Evolutionary conservation across 139 green algal species (phyloP).

Genomic region (Trebouxia sp.): DNA sequence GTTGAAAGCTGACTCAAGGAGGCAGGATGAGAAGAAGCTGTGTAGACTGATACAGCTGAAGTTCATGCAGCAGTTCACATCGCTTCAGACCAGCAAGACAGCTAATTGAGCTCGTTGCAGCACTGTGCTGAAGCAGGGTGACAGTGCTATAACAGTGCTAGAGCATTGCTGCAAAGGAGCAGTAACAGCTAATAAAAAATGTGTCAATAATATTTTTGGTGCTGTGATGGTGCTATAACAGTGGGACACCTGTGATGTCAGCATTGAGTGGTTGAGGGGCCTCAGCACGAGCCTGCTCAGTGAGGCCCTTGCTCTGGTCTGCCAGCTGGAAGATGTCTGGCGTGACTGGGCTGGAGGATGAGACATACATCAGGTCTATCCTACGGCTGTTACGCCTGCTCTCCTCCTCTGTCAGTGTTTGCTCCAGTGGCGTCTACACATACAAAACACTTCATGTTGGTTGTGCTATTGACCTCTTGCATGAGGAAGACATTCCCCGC

Average conservation of each 20-base stretch:
- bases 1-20: too few species aligned
- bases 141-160: too few species aligned
- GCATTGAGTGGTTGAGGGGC: slow-evolving; percentile 4
- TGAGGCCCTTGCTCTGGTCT: slow-evolving; percentile 28
- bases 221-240: too few species aligned
- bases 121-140: neutral
- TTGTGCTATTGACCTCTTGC: too few species aligned
- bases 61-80: neutral
- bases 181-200: too few species aligned
- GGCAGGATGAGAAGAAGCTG: too few species aligned
- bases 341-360: slow-evolving; percentile 73
- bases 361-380: slow-evolving; percentile 80
- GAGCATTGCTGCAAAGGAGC: too few species aligned
- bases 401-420: slow-evolving; percentile 67
- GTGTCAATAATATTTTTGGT: too few species aligned
- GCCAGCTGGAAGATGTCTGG: slow-evolving; percentile 71
- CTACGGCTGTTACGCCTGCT: slow-evolving; percentile 64
- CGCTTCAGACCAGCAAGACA: too few species aligned
- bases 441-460: too few species aligned
- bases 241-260: neutral
- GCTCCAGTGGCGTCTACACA: slow-evolving; percentile 51
- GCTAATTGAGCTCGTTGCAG: neutral
- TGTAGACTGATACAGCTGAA: too few species aligned
- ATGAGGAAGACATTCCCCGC: too few species aligned
- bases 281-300: neutral